A percentile compares a stretch with the other conserved stretches of the same genome.
Evolutionary conservation across 164 flowering plant genomes (phyloP).

Genomic region (Tinospora cordifolia): DNA sequence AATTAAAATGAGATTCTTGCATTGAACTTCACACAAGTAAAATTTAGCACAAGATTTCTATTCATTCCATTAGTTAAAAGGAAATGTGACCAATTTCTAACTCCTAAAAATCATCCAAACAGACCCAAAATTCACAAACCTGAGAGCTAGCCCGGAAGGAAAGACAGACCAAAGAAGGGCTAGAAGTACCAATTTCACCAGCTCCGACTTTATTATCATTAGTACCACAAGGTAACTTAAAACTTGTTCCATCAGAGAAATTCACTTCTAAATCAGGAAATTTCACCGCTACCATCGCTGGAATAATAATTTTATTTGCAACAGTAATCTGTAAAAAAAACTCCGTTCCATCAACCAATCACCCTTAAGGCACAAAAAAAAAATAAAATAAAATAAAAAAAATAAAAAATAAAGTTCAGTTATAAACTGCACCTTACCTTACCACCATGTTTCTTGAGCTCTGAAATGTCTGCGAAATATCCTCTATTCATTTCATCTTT

Average conservation of each 20-base stretch:
- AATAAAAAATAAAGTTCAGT: not conserved
- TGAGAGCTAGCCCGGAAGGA: conserved; percentile 82
- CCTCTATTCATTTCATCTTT: conserved; percentile 91
- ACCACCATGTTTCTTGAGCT: conserved; percentile 83
- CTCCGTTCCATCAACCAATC: conserved; percentile 1
- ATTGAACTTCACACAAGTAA: not conserved
- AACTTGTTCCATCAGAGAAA: conserved; percentile 48
- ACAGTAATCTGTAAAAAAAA: conserved; percentile 48
- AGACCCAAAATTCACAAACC: conserved; percentile 31
- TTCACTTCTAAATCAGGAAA: conserved; percentile 65
- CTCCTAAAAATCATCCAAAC: not conserved
- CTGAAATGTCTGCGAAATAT: conserved; percentile 76
- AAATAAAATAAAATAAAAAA: not conserved
- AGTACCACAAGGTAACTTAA: conserved; percentile 44
- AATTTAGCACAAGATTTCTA: not conserved
- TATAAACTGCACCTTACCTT: conserved; percentile 46
- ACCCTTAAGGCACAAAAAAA: no score
- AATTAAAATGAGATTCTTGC: not conserved
- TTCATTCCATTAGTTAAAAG: not conserved
- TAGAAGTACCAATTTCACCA: conserved; percentile 22
- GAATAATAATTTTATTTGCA: conserved; percentile 64
- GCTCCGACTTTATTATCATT: conserved; percentile 25
- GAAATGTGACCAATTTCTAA: not conserved
- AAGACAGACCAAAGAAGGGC: conserved; percentile 72
- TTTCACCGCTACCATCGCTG: conserved; percentile 62